phyloP scores from a whole-genome alignment of 768 basidiomycete genomes.

The Macrocybe gigantea region DNA sequence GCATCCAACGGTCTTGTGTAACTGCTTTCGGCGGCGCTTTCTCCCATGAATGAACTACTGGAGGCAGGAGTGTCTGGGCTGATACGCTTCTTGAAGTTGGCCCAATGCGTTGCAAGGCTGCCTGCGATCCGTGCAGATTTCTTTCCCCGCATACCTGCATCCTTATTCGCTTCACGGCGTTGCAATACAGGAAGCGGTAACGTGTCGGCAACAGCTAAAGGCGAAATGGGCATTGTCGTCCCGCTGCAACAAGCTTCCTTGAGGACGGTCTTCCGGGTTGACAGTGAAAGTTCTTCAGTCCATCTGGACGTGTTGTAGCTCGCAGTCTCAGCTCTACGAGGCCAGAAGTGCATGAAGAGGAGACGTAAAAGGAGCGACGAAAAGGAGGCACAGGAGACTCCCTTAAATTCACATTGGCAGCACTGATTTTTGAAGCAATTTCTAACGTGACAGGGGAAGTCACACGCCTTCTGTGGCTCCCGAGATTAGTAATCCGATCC shows the following conservation, averaged over 20 bases:
- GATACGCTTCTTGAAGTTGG: conserved; percentile 45
- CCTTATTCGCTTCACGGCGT: conserved; percentile 13
- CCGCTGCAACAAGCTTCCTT: conserved; percentile 8
- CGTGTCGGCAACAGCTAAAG: conserved; percentile 19
- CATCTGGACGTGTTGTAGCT: conserved; percentile 11
- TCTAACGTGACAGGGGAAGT: too few relatives aligned
- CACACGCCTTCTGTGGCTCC: too few relatives aligned
- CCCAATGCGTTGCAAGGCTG: conserved; percentile 25
- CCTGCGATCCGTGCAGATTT: conserved; percentile 31
- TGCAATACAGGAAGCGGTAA: conserved; percentile 41
- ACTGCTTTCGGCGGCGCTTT: conserved; percentile 37
- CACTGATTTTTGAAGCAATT: too few relatives aligned
- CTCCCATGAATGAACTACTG: conserved; percentile 45
- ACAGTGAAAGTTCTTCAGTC: conserved; percentile 10
- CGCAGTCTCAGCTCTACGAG: conserved; percentile 4
- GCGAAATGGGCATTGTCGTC: conserved; percentile 18
- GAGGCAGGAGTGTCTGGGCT: conserved; percentile 53
- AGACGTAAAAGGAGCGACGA: neutral
- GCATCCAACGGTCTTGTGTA: conserved; percentile 18
- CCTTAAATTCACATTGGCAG: too few relatives aligned
- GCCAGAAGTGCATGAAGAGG: conserved; percentile 13
- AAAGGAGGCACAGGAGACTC: too few relatives aligned
- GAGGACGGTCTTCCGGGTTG: conserved; percentile 7
- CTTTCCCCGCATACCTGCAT: conserved; percentile 19
- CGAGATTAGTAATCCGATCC: too few relatives aligned